A percentile compares a stretch with the other conserved stretches of the same genome.
phyloP scores from a whole-genome alignment of 768 basidiomycete species.

The Collybia nuda region DNA sequence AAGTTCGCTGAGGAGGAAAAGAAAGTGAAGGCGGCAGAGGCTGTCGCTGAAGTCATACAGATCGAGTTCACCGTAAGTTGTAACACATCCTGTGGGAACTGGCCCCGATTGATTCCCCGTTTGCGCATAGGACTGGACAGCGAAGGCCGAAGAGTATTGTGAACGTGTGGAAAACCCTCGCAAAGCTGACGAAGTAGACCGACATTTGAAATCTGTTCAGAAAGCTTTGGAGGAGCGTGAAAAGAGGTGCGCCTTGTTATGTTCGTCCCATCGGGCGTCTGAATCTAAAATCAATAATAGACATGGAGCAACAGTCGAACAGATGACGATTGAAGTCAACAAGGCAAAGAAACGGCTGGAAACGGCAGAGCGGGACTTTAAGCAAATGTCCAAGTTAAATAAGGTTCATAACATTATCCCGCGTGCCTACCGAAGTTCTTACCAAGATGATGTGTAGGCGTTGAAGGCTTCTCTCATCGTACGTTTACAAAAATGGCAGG shows the following conservation, averaged over 20 bases:
- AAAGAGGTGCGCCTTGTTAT: conserved; percentile 41
- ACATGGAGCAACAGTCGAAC: conserved; percentile 76
- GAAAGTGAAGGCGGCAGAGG: conserved; percentile 44
- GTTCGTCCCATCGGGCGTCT: background rate
- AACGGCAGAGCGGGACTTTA: conserved; percentile 61
- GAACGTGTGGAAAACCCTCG: conserved; percentile 58
- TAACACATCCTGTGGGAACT: background rate
- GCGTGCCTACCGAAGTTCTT: background rate
- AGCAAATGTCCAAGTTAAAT: conserved; percentile 62
- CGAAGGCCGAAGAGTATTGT: conserved; percentile 63
- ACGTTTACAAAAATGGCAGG: conserved; percentile 78
- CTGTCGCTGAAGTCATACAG: conserved; percentile 47
- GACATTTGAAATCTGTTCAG: conserved; percentile 61
- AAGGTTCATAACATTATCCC: no score
- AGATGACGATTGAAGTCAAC: conserved; percentile 72
- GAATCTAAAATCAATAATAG: conserved; percentile 31
- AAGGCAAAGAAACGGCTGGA: conserved; percentile 59
- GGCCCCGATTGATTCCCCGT: background rate
- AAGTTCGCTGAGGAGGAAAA: conserved; percentile 54
- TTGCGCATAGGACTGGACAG: conserved; percentile 55
- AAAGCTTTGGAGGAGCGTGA: conserved; percentile 67
- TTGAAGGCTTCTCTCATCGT: conserved; percentile 62
- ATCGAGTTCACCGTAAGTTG: conserved; percentile 60
- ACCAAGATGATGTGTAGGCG: conserved; percentile 39
- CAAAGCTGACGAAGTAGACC: conserved; percentile 52